phyloP scores from a whole-genome alignment of 2,329 filamentous ascomycete species.

The Penicillium sp. region DNA sequence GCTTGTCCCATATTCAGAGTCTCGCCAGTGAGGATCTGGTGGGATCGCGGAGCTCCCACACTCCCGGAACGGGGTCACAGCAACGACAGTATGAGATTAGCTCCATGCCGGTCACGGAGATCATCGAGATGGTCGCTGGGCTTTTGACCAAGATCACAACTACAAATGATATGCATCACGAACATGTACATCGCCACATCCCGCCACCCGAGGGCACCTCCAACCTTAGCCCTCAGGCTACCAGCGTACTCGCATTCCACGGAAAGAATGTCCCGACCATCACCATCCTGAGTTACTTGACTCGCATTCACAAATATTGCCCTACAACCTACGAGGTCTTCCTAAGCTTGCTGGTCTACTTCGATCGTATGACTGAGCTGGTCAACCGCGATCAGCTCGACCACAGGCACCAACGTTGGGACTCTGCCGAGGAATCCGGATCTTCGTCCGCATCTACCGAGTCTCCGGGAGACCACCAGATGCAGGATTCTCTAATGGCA shows the following conservation, averaged over 20 bases:
- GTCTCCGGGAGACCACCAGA: constrained; percentile 14
- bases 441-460: constrained; percentile 22
- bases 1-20: constrained; percentile 86
- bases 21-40: constrained; percentile 77
- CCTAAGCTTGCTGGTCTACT: constrained; percentile 90
- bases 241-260: constrained; percentile 86
- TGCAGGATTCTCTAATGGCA: constrained; percentile 32
- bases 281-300: constrained; percentile 92
- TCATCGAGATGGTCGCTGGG: constrained; percentile 98
- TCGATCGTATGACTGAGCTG: constrained; percentile 96
- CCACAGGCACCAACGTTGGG: constrained; percentile 47
- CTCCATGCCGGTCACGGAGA: constrained; percentile 92
- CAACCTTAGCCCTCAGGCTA: constrained; percentile 64
- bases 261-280: constrained; percentile 98
- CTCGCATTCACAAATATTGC: constrained; percentile 97
- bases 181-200: constrained; percentile 77
- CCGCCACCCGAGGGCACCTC: constrained; percentile 59
- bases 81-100: constrained; percentile 86
- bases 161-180: constrained; percentile 92
- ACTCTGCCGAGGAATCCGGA: constrained; percentile 19
- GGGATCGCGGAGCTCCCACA: constrained; percentile 50
- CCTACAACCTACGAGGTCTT: constrained; percentile 99
- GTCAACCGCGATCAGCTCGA: constrained; percentile 80
- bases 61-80: constrained; percentile 47
- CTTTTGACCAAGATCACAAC: constrained; percentile 95